Percentiles rank a stretch among this genome's conserved stretches.
These are phyloP conservation scores for Termitomyces sp. DNA, from an alignment of 768 basidiomycete genomes.

Conservation along the genomic window DNA sequence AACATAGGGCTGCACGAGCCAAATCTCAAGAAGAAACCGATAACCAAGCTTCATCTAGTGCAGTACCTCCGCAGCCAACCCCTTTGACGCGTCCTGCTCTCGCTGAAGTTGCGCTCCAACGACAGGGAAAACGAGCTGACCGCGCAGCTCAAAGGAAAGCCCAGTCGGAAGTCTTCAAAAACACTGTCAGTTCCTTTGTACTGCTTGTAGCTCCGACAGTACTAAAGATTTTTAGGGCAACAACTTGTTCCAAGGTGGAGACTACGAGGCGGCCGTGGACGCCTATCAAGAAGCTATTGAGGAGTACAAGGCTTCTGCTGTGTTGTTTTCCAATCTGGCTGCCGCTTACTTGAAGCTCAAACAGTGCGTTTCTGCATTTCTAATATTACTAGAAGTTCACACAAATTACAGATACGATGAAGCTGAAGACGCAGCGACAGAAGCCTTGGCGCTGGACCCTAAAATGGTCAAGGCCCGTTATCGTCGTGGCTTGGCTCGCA, in stretches of 20 bases:
- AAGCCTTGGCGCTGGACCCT: constrained; percentile 29
- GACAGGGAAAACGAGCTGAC: constrained; percentile 5
- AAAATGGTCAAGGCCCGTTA: constrained; percentile 30
- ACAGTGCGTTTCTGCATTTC: constrained; percentile 15
- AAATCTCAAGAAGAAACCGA: neutral
- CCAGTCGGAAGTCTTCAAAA: constrained; percentile 3
- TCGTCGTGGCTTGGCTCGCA: constrained; percentile 33
- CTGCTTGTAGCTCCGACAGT: neutral
- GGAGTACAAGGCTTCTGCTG: constrained; percentile 25
- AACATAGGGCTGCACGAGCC: neutral
- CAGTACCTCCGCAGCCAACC: neutral
- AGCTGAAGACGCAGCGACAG: constrained; percentile 32
- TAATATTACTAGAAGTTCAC: neutral
- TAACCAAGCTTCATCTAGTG: neutral
- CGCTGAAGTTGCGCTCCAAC: neutral
- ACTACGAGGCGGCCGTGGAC: constrained; percentile 22
- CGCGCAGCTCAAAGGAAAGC: constrained; percentile 1
- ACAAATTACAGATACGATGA: constrained; percentile 25
- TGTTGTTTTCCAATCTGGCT: constrained; percentile 29
- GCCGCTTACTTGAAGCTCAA: constrained; percentile 30
- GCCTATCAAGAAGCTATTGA: constrained; percentile 23
- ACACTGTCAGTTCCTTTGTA: constrained; percentile 1
- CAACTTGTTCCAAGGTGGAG: constrained; percentile 21
- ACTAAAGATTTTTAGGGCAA: constrained; percentile 23
- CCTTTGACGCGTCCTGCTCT: constrained; percentile 5